These are phyloP conservation scores for Schizophyllum amplum DNA, from an alignment of 1,284 basidiomycete species.

Conservation along the genomic window DNA sequence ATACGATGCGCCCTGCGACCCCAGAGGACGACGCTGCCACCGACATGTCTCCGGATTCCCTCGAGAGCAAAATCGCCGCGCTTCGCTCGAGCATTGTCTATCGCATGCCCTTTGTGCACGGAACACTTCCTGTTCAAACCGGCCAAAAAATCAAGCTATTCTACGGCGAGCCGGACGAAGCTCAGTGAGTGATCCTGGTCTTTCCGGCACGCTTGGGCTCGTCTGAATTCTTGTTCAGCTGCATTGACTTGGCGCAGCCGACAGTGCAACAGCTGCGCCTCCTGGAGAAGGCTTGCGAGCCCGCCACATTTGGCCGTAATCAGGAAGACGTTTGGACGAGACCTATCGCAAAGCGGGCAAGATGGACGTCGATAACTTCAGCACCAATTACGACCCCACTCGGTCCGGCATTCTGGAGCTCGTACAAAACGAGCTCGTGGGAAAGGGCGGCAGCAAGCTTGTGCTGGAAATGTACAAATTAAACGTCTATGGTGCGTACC, in stretches of 20 bases:
- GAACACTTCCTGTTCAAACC: not conserved
- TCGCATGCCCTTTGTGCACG: not conserved
- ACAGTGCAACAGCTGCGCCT: not conserved
- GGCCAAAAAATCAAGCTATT: not conserved
- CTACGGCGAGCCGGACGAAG: not conserved
- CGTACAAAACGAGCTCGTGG: slow-evolving; percentile 14
- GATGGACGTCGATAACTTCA: slow-evolving; percentile 13
- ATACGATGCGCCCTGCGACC: too few species aligned
- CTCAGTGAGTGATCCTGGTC: not conserved
- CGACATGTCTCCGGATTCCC: too few species aligned
- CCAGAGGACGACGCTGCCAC: too few species aligned
- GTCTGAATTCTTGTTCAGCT: not conserved
- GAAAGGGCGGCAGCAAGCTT: slow-evolving; percentile 10
- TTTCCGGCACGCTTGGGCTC: not conserved
- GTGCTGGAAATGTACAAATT: slow-evolving; percentile 21
- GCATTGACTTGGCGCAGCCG: slow-evolving; percentile 5
- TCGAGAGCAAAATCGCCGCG: not conserved
- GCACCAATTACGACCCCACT: slow-evolving; percentile 12
- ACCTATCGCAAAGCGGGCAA: slow-evolving; percentile 19
- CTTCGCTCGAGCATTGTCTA: not conserved
- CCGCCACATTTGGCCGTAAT: slow-evolving; percentile 14
- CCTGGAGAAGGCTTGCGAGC: slow-evolving; percentile 13
- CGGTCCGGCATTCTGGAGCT: slow-evolving; percentile 17
- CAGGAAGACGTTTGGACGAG: slow-evolving; percentile 13
- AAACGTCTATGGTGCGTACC: slow-evolving; percentile 6